Percentiles rank a stretch among this genome's conserved stretches.
Conservation (phyloP, 805 yeast species). For the Candida ortonii region DNA sequence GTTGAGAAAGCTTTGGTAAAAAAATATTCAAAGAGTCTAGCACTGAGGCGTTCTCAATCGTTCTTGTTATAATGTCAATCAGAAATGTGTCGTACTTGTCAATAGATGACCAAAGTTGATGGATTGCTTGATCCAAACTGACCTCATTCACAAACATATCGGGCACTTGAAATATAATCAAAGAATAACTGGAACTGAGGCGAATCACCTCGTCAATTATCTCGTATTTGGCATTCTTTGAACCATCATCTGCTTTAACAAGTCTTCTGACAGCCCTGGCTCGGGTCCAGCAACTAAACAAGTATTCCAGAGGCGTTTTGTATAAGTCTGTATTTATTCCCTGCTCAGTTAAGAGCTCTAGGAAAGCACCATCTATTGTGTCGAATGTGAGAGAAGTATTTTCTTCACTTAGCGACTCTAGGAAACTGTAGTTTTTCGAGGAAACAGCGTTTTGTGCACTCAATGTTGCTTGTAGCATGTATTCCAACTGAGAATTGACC, state of each 20-base stretch:
- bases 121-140: constrained; percentile 28
- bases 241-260: constrained; percentile 39
- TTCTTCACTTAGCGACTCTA: constrained; percentile 28
- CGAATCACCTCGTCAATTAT: constrained; percentile 48
- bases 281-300: constrained; percentile 43
- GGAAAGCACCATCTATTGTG: constrained; percentile 47
- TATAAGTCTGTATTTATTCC: constrained; percentile 38
- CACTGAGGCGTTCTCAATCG: constrained; percentile 65
- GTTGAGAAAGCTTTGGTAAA: constrained; percentile 42
- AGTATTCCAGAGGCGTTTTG: constrained; percentile 43
- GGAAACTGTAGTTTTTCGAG: constrained; percentile 12
- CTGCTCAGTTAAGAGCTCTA: constrained; percentile 54
- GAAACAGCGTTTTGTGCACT: constrained; percentile 25
- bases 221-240: constrained; percentile 35
- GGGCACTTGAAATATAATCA: constrained; percentile 65
- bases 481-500: constrained; percentile 38
- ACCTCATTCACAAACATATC: constrained; percentile 53
- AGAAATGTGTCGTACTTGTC: constrained; percentile 43
- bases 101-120: constrained; percentile 25
- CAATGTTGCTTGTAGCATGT: constrained; percentile 36
- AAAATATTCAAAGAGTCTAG: constrained; percentile 57
- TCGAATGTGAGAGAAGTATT: constrained; percentile 28
- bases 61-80: constrained; percentile 51
- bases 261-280: constrained; percentile 42
- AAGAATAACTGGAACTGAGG: constrained; percentile 58